Evolutionary conservation across 148 eudicot genomes (phyloP).

Genomic region (Rhododendron simsii): DNA sequence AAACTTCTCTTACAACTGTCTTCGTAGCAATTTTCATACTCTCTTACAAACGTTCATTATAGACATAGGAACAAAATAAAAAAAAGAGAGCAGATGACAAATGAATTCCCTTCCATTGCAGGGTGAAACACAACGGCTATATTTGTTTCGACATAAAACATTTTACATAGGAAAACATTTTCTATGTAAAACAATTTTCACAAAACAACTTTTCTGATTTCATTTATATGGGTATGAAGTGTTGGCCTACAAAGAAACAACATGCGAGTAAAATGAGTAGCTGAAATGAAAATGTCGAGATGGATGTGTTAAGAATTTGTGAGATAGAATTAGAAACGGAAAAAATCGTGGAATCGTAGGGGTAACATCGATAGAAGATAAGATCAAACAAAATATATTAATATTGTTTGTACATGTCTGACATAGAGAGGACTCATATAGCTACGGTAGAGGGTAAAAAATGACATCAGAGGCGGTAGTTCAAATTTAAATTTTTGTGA

Average conservation of each 20-base stretch:
- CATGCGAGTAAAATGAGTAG: background rate
- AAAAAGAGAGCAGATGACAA: too few relatives aligned
- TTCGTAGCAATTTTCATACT: too few relatives aligned
- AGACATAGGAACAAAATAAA: too few relatives aligned
- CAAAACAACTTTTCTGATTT: background rate
- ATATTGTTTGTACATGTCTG: too few relatives aligned
- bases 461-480: too few relatives aligned
- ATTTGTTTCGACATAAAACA: background rate
- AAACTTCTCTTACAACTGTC: background rate
- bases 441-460: too few relatives aligned
- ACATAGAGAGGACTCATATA: too few relatives aligned
- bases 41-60: background rate
- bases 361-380: background rate
- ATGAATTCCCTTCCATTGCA: too few relatives aligned
- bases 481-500: too few relatives aligned
- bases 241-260: background rate
- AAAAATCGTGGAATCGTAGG: background rate
- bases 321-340: background rate
- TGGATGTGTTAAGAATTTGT: background rate
- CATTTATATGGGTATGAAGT: background rate
- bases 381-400: too few relatives aligned
- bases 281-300: background rate
- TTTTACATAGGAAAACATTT: background rate
- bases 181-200: background rate
- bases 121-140: background rate